Conservation (phyloP, 495 filamentous ascomycete genomes). For the Delitschia confertaspora region DNA sequence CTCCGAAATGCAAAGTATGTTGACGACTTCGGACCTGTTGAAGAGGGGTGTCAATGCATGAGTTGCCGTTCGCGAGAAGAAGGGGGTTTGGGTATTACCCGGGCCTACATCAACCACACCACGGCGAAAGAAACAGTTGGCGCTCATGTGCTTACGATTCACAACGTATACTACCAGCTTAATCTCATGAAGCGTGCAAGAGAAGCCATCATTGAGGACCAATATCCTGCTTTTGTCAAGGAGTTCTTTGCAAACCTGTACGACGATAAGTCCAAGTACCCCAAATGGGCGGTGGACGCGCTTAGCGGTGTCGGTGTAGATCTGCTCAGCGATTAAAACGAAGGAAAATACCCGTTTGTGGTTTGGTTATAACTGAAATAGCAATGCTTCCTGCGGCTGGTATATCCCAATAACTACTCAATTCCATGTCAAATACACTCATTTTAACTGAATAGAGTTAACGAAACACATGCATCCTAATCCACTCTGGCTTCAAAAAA, state of each 20-base stretch:
- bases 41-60: constrained; percentile 67
- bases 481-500: no score
- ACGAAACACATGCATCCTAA: no score
- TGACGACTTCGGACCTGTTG: constrained; percentile 72
- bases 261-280: constrained; percentile 57
- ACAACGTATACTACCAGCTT: constrained; percentile 89
- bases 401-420: no score
- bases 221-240: constrained; percentile 68
- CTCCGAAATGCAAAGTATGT: constrained; percentile 67
- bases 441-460: no score
- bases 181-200: constrained; percentile 66
- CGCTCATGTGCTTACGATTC: constrained; percentile 86
- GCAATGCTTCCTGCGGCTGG: no score
- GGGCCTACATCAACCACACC: constrained; percentile 84
- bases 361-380: no score
- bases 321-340: constrained; percentile 42
- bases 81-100: constrained; percentile 74
- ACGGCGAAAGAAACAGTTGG: constrained; percentile 91
- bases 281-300: constrained; percentile 79
- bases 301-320: constrained; percentile 77
- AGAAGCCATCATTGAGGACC: constrained; percentile 72
- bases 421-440: no score
- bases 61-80: constrained; percentile 62
- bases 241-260: constrained; percentile 69
- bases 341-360: no score